phyloP scores from a whole-genome alignment of 1,139 yeast genomes.

The Suhomyces choctaworum region DNA sequence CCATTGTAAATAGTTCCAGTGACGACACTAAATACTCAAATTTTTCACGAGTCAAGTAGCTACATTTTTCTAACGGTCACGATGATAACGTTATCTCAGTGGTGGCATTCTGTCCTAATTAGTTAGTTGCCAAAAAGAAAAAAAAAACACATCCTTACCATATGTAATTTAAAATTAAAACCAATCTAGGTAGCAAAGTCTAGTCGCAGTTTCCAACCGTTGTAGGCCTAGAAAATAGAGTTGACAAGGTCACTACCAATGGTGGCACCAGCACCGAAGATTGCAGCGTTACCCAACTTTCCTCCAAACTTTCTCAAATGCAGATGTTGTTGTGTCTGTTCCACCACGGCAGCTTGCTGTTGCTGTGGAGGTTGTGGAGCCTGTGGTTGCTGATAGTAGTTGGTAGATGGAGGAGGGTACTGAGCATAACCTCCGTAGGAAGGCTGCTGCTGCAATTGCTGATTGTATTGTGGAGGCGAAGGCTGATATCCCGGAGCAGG shows the following conservation, averaged over 20 bases:
- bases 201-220: conserved; percentile 1
- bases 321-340: conserved; percentile 21
- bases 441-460: conserved; percentile 22
- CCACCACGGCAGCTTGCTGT: conserved; percentile 4
- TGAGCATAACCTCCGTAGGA: conserved; percentile 50
- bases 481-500: conserved; percentile 15
- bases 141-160: too few species aligned
- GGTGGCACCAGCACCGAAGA: conserved; percentile 97
- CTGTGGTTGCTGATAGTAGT: conserved; percentile 40
- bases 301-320: conserved; percentile 71
- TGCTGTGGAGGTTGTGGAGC: conserved; percentile 21
- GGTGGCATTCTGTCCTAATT: too few species aligned
- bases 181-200: background rate
- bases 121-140: background rate
- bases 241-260: conserved; percentile 86
- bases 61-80: too few species aligned
- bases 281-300: conserved; percentile 87
- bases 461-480: conserved; percentile 18
- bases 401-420: conserved; percentile 49
- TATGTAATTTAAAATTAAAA: too few species aligned
- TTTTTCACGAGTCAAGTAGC: too few species aligned
- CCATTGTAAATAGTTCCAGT: conserved; percentile 7
- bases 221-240: conserved; percentile 62
- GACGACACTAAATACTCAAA: too few species aligned
- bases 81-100: too few species aligned